A percentile compares a stretch with the other conserved stretches of the same genome.
Conservation (phyloP, 2,329 filamentous ascomycete genomes). For the Ampelomyces quisqualis region DNA sequence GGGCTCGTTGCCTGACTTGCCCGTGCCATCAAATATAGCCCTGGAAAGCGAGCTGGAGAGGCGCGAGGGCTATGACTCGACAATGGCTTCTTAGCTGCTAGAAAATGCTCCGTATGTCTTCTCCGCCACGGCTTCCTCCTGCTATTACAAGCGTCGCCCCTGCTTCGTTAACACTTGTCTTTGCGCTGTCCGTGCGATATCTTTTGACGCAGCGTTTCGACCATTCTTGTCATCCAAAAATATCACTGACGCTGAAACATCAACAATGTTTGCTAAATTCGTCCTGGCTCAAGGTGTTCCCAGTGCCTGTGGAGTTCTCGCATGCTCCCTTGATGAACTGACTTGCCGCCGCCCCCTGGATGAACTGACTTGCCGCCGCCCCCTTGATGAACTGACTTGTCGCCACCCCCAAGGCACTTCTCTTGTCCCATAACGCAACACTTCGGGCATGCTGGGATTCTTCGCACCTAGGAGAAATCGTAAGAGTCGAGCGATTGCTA, state of each 20-base stretch:
- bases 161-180: constrained; percentile 5
- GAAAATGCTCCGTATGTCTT: constrained; percentile 8
- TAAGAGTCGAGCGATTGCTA: background rate
- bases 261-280: too few species aligned
- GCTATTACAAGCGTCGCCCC: constrained; percentile 1
- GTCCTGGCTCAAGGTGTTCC: too few species aligned
- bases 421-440: background rate
- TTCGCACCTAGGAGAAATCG: background rate
- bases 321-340: too few species aligned
- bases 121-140: constrained; percentile 1
- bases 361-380: too few species aligned
- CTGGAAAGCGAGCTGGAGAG: background rate
- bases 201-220: constrained; percentile 11
- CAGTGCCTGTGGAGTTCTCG: too few species aligned
- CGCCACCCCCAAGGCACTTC: too few species aligned
- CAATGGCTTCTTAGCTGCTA: constrained; percentile 1
- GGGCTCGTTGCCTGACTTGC: background rate
- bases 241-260: constrained; percentile 2
- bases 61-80: constrained; percentile 1
- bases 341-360: too few species aligned
- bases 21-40: background rate
- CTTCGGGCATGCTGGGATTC: background rate
- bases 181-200: constrained; percentile 4
- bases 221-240: constrained; percentile 1
- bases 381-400: too few species aligned